A percentile compares a stretch with the other conserved stretches of the same genome.
phyloP scores from a whole-genome alignment of 805 yeast species.

The Lachancea dasiensis region DNA sequence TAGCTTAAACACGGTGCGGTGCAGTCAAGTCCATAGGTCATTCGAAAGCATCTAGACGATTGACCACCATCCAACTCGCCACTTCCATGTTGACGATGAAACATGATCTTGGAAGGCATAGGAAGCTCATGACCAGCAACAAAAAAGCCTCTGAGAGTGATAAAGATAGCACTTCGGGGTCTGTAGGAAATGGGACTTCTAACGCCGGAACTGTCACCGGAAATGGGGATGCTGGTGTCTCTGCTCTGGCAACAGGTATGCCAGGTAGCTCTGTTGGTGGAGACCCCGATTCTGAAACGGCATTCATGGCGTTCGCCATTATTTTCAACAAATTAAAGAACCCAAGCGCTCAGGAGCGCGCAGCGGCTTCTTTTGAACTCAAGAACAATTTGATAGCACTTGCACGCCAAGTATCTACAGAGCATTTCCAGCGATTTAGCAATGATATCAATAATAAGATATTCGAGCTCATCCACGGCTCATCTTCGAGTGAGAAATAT shows the following conservation, averaged over 20 bases:
- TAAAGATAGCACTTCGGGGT: constrained; percentile 13
- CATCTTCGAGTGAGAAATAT: constrained; percentile 62
- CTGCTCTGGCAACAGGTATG: constrained; percentile 12
- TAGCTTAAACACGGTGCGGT: too few relatives aligned
- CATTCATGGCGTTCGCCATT: constrained; percentile 31
- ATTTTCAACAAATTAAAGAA: constrained; percentile 37
- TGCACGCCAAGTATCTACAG: constrained; percentile 76
- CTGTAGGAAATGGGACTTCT: constrained; percentile 14
- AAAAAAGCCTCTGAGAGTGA: constrained; percentile 22
- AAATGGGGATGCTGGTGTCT: constrained; percentile 16
- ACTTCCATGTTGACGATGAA: constrained; percentile 18
- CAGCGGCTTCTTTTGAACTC: constrained; percentile 61
- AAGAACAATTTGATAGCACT: constrained; percentile 62
- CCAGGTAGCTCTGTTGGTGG: constrained; percentile 3
- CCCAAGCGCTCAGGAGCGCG: constrained; percentile 31
- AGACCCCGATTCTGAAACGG: constrained; percentile 21
- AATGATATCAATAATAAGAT: constrained; percentile 83
- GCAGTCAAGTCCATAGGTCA: neutral
- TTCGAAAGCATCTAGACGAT: neutral
- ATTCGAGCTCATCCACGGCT: constrained; percentile 74
- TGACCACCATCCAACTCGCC: neutral
- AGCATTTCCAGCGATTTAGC: constrained; percentile 73
- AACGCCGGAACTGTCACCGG: constrained; percentile 16
- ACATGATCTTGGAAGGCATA: constrained; percentile 23
- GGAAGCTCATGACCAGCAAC: constrained; percentile 20